These are phyloP conservation scores for Teratosphaeria pseudoeucalypti DNA, from an alignment of 2,329 filamentous ascomycete species.

Conservation along the genomic window DNA sequence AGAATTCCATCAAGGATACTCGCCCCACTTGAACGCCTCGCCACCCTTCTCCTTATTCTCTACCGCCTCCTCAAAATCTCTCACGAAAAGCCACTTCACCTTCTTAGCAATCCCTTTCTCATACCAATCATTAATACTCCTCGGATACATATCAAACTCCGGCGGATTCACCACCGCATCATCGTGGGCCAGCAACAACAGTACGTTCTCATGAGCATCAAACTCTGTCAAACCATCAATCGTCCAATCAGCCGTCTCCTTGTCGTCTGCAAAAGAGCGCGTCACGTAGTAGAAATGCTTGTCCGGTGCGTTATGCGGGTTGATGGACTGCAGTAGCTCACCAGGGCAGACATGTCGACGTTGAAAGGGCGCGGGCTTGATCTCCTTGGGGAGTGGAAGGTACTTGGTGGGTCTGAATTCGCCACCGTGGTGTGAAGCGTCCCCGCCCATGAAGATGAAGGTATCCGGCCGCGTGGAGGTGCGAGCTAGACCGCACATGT, in stretches of 20 bases:
- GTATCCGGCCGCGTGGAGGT: constrained; percentile 26
- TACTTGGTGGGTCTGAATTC: constrained; percentile 33
- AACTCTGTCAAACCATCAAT: constrained; percentile 23
- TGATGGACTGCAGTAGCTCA: constrained; percentile 30
- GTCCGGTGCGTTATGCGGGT: constrained; percentile 24
- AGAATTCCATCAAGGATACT: constrained; percentile 1
- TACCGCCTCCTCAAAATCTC: constrained; percentile 38
- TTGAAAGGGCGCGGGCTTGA: constrained; percentile 17
- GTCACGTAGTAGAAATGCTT: constrained; percentile 29
- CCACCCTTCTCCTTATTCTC: constrained; percentile 15
- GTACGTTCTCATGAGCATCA: constrained; percentile 23
- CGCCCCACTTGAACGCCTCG: constrained; percentile 7
- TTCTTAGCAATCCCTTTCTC: constrained; percentile 19
- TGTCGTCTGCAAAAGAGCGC: constrained; percentile 25
- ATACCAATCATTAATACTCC: constrained; percentile 24
- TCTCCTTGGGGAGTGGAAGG: constrained; percentile 28
- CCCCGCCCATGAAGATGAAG: constrained; percentile 43
- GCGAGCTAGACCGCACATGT: constrained; percentile 41
- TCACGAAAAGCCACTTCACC: constrained; percentile 35
- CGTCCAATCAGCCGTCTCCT: constrained; percentile 24
- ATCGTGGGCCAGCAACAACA: constrained; percentile 24
- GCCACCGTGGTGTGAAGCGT: constrained; percentile 29
- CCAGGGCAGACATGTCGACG: constrained; percentile 30
- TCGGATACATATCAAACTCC: constrained; percentile 31
- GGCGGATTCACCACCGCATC: constrained; percentile 20